Percentiles rank a stretch among this genome's conserved stretches.
phyloP scores from a whole-genome alignment of 495 filamentous ascomycete genomes.

The Articulospora tetracladia region DNA sequence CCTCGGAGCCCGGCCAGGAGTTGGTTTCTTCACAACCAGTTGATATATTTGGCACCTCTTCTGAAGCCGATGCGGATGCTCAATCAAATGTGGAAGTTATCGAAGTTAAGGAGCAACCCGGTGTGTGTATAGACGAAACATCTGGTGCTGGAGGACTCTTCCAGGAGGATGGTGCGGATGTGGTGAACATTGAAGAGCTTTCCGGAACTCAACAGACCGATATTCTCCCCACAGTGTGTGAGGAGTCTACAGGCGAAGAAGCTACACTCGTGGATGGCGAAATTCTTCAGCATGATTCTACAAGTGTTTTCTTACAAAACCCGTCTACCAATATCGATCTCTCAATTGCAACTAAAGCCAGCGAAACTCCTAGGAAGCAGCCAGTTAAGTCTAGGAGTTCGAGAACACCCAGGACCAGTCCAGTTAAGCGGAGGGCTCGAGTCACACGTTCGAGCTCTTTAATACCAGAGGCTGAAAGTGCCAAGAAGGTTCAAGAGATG shows the following conservation, averaged over 20 bases:
- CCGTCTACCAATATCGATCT: not conserved
- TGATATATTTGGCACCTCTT: not conserved
- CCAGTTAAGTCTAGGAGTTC: constrained; percentile 5
- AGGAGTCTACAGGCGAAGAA: not conserved
- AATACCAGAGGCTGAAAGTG: not conserved
- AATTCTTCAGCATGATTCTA: not conserved
- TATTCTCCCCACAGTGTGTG: not conserved
- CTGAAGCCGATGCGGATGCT: not conserved
- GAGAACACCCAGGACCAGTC: constrained; percentile 5
- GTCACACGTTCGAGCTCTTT: not conserved
- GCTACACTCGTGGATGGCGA: not conserved
- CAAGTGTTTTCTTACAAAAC: not conserved
- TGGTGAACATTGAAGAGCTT: not conserved
- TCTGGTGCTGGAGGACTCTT: not conserved
- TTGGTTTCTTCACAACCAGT: not conserved
- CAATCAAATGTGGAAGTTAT: not conserved
- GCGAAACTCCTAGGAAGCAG: constrained; percentile 11
- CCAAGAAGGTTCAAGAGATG: not conserved
- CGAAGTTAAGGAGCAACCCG: not conserved
- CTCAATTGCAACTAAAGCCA: not conserved
- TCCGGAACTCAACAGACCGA: not conserved
- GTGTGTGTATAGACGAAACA: not conserved
- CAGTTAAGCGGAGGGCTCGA: not conserved
- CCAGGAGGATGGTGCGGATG: not conserved
- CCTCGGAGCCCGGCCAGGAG: no score